phyloP scores from a whole-genome alignment of 805 yeast genomes.

The Torulaspora franciscae region DNA sequence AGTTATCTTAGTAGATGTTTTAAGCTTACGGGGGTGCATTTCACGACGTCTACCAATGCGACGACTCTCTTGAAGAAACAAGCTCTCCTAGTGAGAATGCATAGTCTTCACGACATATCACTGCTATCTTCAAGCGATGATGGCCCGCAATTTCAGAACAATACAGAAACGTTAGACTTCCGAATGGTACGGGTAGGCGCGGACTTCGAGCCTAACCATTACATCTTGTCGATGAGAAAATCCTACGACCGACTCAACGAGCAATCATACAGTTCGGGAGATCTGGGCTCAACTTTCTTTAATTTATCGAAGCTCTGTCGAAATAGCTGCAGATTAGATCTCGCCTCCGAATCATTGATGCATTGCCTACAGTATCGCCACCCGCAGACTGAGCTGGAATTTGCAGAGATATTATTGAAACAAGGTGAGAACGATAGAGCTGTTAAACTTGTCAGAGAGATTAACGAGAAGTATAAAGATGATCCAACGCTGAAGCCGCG shows the following conservation, averaged over 20 bases:
- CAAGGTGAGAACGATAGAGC: slow-evolving; percentile 88
- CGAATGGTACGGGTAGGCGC: slow-evolving; percentile 39
- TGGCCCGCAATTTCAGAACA: slow-evolving; percentile 15
- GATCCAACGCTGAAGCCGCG: slow-evolving; percentile 19
- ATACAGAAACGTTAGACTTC: slow-evolving; percentile 19
- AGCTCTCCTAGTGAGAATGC: slow-evolving; percentile 48
- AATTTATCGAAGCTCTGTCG: slow-evolving; percentile 62
- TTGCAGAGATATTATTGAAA: slow-evolving; percentile 80
- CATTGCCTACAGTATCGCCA: slow-evolving; percentile 35
- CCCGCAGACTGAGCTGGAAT: slow-evolving; percentile 58
- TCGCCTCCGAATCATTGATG: slow-evolving; percentile 67
- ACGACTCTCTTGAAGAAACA: slow-evolving; percentile 50
- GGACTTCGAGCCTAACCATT: slow-evolving; percentile 57
- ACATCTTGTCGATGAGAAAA: slow-evolving; percentile 54
- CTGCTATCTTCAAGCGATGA: slow-evolving; percentile 31
- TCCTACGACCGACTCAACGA: slow-evolving; percentile 39
- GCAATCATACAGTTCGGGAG: slow-evolving; percentile 22
- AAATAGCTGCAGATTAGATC: slow-evolving; percentile 60
- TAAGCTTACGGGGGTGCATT: slow-evolving; percentile 52
- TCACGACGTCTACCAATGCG: slow-evolving; percentile 45
- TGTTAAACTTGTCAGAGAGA: slow-evolving; percentile 50
- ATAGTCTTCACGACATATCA: slow-evolving; percentile 57
- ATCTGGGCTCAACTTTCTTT: slow-evolving; percentile 50
- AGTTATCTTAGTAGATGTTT: slow-evolving; percentile 48
- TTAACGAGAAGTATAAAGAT: slow-evolving; percentile 21